These are phyloP conservation scores for Arabidopsis suecica DNA, from an alignment of 345 rosid species.

Conservation along the genomic window DNA sequence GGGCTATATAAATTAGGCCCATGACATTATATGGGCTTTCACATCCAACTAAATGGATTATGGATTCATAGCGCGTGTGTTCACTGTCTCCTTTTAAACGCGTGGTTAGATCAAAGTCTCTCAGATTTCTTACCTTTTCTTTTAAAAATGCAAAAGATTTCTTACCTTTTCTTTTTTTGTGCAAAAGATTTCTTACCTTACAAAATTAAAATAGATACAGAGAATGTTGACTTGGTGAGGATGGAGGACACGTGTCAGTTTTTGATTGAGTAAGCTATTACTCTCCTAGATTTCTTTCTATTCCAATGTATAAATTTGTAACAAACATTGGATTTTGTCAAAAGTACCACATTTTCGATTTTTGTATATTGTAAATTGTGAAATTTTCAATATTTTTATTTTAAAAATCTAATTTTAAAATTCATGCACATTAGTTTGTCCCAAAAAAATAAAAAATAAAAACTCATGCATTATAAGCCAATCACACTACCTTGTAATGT, in stretches of 20 bases:
- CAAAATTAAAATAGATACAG: neutral
- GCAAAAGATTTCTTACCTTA: neutral
- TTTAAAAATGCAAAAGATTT: too few species aligned
- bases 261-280: neutral
- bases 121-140: neutral
- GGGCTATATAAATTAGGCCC: conserved; percentile 14
- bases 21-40: conserved; percentile 4
- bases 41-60: neutral
- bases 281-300: neutral
- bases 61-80: neutral
- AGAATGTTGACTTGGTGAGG: neutral
- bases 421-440: too few species aligned
- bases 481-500: neutral
- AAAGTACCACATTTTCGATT: neutral
- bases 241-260: neutral
- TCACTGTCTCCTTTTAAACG: neutral
- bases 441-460: too few species aligned
- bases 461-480: neutral
- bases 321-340: neutral
- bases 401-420: too few species aligned
- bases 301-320: neutral
- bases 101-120: neutral
- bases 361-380: neutral
- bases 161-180: too few species aligned
- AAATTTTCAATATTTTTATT: too few species aligned